Conservation (phyloP, 2,329 filamentous ascomycete species). For the Rutstroemia sp. region DNA sequence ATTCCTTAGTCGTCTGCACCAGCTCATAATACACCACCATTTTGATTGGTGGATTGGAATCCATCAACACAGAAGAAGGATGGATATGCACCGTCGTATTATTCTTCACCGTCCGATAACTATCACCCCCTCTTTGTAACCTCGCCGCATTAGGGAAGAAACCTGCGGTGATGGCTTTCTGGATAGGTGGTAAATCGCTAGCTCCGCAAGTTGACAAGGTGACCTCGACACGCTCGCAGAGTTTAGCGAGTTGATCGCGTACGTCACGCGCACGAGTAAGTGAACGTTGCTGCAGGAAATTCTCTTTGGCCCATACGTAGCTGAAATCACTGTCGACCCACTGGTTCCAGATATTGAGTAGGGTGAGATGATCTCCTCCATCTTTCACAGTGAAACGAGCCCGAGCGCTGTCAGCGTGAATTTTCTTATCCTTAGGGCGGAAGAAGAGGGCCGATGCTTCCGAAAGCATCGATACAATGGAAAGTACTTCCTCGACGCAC, state of each 20-base stretch:
- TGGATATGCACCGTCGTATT: conserved; percentile 87
- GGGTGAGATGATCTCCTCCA: conserved; percentile 80
- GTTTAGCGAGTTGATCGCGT: conserved; percentile 81
- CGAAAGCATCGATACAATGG: conserved; percentile 88
- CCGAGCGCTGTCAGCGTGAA: conserved; percentile 86
- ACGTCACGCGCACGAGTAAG: conserved; percentile 85
- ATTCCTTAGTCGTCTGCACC: conserved; percentile 81
- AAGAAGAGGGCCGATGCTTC: conserved; percentile 89
- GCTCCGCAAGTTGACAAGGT: conserved; percentile 60
- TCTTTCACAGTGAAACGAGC: conserved; percentile 84
- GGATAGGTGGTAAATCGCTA: conserved; percentile 68
- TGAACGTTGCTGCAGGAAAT: conserved; percentile 88
- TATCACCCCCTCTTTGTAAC: conserved; percentile 74
- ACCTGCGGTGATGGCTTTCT: conserved; percentile 80
- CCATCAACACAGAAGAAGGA: conserved; percentile 74
- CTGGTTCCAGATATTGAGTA: conserved; percentile 91
- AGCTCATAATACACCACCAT: conserved; percentile 85
- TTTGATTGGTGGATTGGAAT: conserved; percentile 66
- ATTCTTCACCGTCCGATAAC: conserved; percentile 87
- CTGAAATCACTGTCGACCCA: conserved; percentile 91
- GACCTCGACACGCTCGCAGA: conserved; percentile 91
- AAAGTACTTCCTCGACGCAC: conserved; percentile 89
- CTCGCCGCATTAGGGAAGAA: conserved; percentile 93
- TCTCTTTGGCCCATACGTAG: conserved; percentile 81
- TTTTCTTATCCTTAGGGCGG: conserved; percentile 92